Evolutionary conservation across 371 early-diverging fungal species (phyloP).

Genomic region (Rhizopus microsporus): DNA sequence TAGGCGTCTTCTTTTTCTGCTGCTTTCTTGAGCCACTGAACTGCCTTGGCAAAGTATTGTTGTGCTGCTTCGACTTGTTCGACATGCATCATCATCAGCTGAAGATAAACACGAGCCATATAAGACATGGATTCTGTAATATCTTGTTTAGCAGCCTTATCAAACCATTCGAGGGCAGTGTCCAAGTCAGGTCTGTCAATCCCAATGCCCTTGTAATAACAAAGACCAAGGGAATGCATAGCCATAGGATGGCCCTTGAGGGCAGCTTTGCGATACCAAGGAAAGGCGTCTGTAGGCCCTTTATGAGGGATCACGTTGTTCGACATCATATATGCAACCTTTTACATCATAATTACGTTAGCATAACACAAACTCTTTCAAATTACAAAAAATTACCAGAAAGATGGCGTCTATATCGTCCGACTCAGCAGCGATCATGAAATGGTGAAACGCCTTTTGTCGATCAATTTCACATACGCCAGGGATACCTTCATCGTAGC

Average conservation of each 20-base stretch:
- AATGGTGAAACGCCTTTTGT: slow-evolving; percentile 40
- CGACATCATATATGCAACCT: slow-evolving; percentile 54
- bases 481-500: slow-evolving; percentile 48
- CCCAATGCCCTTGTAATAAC: slow-evolving; percentile 47
- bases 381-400: slow-evolving; percentile 27
- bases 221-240: slow-evolving; percentile 47
- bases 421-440: slow-evolving; percentile 33
- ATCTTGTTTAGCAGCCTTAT: slow-evolving; percentile 47
- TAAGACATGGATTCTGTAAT: slow-evolving; percentile 43
- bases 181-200: slow-evolving; percentile 28
- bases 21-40: slow-evolving; percentile 46
- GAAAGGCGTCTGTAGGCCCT: slow-evolving; percentile 50
- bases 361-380: neutral
- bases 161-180: slow-evolving; percentile 48
- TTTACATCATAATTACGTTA: slow-evolving; percentile 10
- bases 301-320: slow-evolving; percentile 53
- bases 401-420: slow-evolving; percentile 46
- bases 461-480: slow-evolving; percentile 35
- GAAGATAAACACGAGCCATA: slow-evolving; percentile 43
- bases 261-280: slow-evolving; percentile 62
- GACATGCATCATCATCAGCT: slow-evolving; percentile 15
- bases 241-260: slow-evolving; percentile 48
- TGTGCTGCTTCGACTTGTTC: slow-evolving; percentile 10
- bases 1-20: slow-evolving; percentile 46
- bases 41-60: slow-evolving; percentile 37